phyloP scores from a whole-genome alignment of 192 early-diverging fungal species.

The Funneliformis mosseae region DNA sequence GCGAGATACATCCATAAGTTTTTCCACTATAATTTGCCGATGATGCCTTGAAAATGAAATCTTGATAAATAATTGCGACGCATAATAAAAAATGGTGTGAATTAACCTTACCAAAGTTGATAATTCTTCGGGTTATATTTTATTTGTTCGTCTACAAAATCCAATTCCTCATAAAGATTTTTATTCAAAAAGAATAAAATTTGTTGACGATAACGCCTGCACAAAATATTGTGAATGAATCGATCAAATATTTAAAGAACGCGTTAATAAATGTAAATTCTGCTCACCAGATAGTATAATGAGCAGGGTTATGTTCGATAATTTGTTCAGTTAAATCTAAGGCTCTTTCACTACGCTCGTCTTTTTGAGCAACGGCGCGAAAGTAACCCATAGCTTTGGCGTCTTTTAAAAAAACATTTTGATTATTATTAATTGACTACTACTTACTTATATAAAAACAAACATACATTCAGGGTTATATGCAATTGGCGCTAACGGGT shows the following conservation, averaged over 20 bases:
- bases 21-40: slow-evolving; percentile 72
- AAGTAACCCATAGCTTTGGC: slow-evolving; percentile 84
- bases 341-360: slow-evolving; percentile 81
- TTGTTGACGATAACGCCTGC: slow-evolving; percentile 82
- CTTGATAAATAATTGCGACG: background rate
- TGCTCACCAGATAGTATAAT: slow-evolving; percentile 92
- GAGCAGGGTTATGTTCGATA: slow-evolving; percentile 83
- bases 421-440: too few species aligned
- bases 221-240: background rate
- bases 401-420: slow-evolving; percentile 52
- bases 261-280: background rate
- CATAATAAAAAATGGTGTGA: background rate
- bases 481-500: slow-evolving; percentile 79
- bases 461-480: slow-evolving; percentile 73
- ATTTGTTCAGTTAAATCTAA: slow-evolving; percentile 80
- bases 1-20: slow-evolving; percentile 49
- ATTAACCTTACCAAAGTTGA: slow-evolving; percentile 79
- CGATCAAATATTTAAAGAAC: background rate
- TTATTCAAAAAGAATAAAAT: slow-evolving; percentile 67
- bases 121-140: slow-evolving; percentile 88
- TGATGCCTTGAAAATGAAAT: slow-evolving; percentile 68
- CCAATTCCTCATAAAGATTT: slow-evolving; percentile 73
- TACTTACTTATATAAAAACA: background rate
- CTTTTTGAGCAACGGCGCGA: slow-evolving; percentile 69
- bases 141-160: slow-evolving; percentile 74